These are phyloP conservation scores for Beauveria medogensis DNA, from an alignment of 2,329 filamentous ascomycete species.

Conservation along the genomic window DNA sequence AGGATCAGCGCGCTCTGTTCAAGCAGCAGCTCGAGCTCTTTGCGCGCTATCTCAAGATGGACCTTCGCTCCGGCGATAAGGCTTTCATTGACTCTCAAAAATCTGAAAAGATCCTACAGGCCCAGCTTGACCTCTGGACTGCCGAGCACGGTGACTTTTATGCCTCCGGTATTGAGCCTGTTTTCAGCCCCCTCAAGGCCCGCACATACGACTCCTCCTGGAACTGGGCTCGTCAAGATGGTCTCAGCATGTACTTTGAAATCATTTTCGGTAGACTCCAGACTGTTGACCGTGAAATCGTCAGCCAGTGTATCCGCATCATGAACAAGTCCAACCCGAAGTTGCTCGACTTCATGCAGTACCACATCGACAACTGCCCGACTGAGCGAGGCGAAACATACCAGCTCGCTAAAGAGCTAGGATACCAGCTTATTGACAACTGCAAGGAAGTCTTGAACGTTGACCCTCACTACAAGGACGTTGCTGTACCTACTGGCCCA, in stretches of 20 bases:
- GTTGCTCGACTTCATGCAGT: conserved; percentile 98
- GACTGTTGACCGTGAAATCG: conserved; percentile 92
- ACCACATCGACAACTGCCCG: conserved; percentile 98
- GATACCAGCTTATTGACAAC: conserved; percentile 90
- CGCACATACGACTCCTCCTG: conserved; percentile 96
- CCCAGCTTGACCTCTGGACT: conserved; percentile 90
- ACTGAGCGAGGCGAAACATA: conserved; percentile 96
- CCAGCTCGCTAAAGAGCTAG: conserved; percentile 91
- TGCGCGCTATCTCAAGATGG: conserved; percentile 93
- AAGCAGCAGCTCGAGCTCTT: conserved; percentile 97
- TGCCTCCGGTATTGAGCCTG: conserved; percentile 85
- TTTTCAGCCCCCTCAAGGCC: conserved; percentile 89
- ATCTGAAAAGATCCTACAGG: conserved; percentile 79
- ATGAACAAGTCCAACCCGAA: conserved; percentile 98
- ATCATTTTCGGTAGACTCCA: conserved; percentile 95
- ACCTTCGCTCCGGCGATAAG: conserved; percentile 94
- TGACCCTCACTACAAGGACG: conserved; percentile 91
- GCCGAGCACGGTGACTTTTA: conserved; percentile 96
- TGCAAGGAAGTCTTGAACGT: conserved; percentile 84
- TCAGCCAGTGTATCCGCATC: conserved; percentile 96
- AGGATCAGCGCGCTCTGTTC: conserved; percentile 91
- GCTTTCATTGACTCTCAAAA: conserved; percentile 78
- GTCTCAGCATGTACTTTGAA: conserved; percentile 97
- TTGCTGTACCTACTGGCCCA: conserved; percentile 82
- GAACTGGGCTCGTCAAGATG: conserved; percentile 99